A percentile compares a stretch with the other conserved stretches of the same genome.
These are phyloP conservation scores for Lactarius sanguifluus DNA, from an alignment of 768 basidiomycete genomes.

Conservation along the genomic window DNA sequence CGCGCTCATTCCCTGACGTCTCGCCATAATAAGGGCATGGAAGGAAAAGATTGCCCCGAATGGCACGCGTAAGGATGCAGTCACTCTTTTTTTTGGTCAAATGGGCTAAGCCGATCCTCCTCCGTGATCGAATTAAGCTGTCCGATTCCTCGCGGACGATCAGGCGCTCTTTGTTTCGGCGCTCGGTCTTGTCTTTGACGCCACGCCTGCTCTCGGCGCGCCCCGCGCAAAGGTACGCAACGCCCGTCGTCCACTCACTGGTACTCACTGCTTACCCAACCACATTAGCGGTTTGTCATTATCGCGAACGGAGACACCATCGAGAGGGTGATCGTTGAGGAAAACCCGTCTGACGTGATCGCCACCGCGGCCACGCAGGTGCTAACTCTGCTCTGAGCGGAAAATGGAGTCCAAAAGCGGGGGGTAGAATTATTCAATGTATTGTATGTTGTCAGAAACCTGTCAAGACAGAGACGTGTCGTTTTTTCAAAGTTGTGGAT, in stretches of 20 bases:
- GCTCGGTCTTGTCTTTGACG: conserved; percentile 48
- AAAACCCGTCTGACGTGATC: conserved; percentile 40
- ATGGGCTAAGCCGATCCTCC: not conserved
- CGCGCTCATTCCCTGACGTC: not conserved
- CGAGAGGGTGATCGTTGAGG: conserved; percentile 53
- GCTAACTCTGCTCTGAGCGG: conserved; percentile 35
- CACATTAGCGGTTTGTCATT: conserved; percentile 56
- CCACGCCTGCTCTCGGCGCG: conserved; percentile 57
- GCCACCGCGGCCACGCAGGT: conserved; percentile 46
- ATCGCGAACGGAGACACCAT: conserved; percentile 69
- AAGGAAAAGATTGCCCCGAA: conserved; percentile 57
- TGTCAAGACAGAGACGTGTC: not conserved
- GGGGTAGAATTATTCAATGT: not conserved
- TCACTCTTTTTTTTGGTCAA: not conserved
- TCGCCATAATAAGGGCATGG: conserved; percentile 49
- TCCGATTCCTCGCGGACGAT: conserved; percentile 54
- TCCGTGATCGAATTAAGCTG: conserved; percentile 28
- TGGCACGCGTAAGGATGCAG: conserved; percentile 48
- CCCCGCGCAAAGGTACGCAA: conserved; percentile 53
- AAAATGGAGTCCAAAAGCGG: not conserved
- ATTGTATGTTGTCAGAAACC: not conserved
- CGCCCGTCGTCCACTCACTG: not conserved
- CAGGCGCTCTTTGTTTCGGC: conserved; percentile 46
- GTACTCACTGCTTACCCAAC: no score
- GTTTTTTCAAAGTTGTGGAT: not conserved